phyloP scores from a whole-genome alignment of 179 eudicot species.

The Patellifolia procumbens region DNA sequence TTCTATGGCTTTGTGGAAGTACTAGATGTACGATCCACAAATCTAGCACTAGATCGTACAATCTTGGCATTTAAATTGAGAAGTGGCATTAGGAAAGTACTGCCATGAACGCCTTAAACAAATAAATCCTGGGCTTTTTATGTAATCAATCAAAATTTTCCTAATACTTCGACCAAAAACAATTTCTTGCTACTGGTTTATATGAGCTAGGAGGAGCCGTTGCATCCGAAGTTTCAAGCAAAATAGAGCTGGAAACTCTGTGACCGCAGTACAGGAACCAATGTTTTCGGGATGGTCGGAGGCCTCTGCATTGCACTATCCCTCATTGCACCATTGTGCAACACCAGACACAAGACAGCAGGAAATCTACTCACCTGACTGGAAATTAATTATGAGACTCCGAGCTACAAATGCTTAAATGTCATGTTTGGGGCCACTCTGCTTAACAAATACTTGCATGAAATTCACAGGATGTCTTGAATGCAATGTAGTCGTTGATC shows the following conservation, averaged over 20 bases:
- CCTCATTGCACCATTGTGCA: not conserved
- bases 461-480: slow-evolving; percentile 59
- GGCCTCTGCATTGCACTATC: not conserved
- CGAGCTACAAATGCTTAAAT: not conserved
- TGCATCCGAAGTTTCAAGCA: not conserved
- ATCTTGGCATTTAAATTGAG: too few species aligned
- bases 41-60: too few species aligned
- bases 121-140: not conserved
- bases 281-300: not conserved
- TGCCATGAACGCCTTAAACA: not conserved
- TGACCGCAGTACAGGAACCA: not conserved
- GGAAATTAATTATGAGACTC: not conserved
- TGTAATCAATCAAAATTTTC: not conserved
- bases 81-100: not conserved
- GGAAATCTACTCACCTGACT: not conserved
- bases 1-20: too few species aligned
- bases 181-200: not conserved
- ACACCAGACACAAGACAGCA: not conserved
- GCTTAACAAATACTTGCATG: slow-evolving; percentile 70
- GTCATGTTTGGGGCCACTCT: not conserved
- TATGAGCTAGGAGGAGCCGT: not conserved
- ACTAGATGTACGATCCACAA: too few species aligned
- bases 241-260: not conserved
- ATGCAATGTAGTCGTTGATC: slow-evolving; percentile 54
- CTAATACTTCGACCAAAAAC: not conserved